Evolutionary conservation across 768 basidiomycete genomes (phyloP).

Genomic region (Mycena chlorophos): DNA sequence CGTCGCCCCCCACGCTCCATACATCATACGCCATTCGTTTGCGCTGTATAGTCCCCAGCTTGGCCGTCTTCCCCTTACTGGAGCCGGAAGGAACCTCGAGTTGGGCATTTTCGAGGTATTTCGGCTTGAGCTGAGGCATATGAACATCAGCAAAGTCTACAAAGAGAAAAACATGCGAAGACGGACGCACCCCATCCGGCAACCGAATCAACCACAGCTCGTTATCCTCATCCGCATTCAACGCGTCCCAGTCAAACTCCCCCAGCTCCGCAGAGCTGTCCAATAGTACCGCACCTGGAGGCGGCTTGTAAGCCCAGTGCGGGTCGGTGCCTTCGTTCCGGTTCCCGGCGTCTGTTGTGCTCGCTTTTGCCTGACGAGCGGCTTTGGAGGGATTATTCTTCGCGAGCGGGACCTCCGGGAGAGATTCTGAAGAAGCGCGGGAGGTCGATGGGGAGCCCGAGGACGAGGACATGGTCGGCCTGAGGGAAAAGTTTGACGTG

Average conservation of each 20-base stretch:
- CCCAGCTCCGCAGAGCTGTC: constrained; percentile 48
- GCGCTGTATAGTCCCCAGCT: constrained; percentile 50
- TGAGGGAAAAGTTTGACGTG: too few species aligned
- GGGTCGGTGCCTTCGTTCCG: constrained; percentile 57
- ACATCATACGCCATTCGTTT: constrained; percentile 63
- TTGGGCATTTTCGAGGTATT: constrained; percentile 55
- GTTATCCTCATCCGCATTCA: constrained; percentile 55
- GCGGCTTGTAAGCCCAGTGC: constrained; percentile 63
- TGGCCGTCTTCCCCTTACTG: constrained; percentile 38
- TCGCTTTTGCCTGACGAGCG: constrained; percentile 23
- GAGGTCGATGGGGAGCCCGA: constrained; percentile 11
- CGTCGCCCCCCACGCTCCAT: constrained; percentile 58
- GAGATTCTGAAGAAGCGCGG: constrained; percentile 13
- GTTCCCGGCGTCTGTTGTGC: constrained; percentile 23
- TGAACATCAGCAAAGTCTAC: constrained; percentile 1
- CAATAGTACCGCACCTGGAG: constrained; percentile 50
- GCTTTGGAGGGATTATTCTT: constrained; percentile 13
- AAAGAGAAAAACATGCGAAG: neutral
- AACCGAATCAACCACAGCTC: constrained; percentile 74
- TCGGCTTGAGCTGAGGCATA: constrained; percentile 67
- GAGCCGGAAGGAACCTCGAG: constrained; percentile 52
- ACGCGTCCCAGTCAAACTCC: constrained; percentile 68
- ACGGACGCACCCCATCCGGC: constrained; percentile 66
- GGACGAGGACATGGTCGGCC: constrained; percentile 19
- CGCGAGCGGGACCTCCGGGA: constrained; percentile 4